phyloP scores from a whole-genome alignment of 78 protist genomes.

The Mastigamoeba balamuthi region DNA sequence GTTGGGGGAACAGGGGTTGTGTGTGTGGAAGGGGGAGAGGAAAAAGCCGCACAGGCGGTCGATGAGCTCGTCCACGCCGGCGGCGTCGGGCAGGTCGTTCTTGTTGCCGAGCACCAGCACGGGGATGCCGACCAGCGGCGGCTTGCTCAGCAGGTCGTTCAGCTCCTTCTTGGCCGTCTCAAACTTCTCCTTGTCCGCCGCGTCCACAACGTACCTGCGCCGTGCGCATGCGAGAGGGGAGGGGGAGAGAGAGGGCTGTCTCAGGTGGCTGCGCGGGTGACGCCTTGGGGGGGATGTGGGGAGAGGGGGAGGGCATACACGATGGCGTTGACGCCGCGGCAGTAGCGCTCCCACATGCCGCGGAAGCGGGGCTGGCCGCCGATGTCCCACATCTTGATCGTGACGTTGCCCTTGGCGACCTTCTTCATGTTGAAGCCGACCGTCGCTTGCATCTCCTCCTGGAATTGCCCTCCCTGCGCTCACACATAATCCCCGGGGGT shows the following conservation, averaged over 20 bases:
- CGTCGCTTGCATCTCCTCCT: slow-evolving; percentile 90
- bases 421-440: slow-evolving; percentile 91
- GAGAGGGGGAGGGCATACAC: slow-evolving; percentile 41
- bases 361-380: slow-evolving; percentile 96
- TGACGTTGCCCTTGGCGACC: slow-evolving; percentile 85
- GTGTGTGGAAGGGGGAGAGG: neutral
- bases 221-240: neutral
- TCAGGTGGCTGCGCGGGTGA: neutral
- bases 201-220: slow-evolving; percentile 78
- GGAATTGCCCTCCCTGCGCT: slow-evolving; percentile 38
- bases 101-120: slow-evolving; percentile 91
- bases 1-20: neutral
- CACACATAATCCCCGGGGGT: neutral
- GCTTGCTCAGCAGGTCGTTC: slow-evolving; percentile 69
- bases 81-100: slow-evolving; percentile 79
- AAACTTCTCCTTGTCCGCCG: slow-evolving; percentile 69
- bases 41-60: slow-evolving; percentile 31
- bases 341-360: slow-evolving; percentile 95
- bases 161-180: slow-evolving; percentile 66
- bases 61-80: slow-evolving; percentile 59
- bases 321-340: slow-evolving; percentile 89
- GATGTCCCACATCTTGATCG: slow-evolving; percentile 88
- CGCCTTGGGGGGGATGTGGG: neutral
- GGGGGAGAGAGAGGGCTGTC: neutral
- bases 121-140: slow-evolving; percentile 85